phyloP scores from a whole-genome alignment of 2,329 filamentous ascomycete species.

The Nigrospora oryzae region DNA sequence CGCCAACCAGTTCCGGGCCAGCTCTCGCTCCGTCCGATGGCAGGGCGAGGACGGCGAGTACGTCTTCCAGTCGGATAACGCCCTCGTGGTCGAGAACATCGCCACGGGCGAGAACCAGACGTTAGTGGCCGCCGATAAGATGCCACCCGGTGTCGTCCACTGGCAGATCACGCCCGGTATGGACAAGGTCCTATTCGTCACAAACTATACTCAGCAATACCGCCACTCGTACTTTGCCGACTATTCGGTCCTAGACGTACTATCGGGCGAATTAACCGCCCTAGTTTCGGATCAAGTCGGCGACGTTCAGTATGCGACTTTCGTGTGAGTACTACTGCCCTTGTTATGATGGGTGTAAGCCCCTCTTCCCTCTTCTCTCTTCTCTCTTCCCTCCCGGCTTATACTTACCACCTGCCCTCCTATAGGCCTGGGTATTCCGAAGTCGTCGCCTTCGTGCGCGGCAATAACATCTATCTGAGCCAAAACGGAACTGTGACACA shows the following conservation, averaged over 20 bases:
- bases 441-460: slow-evolving; percentile 58
- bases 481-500: slow-evolving; percentile 43
- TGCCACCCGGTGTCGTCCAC: slow-evolving; percentile 45
- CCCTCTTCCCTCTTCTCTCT: too few relatives aligned
- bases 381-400: too few relatives aligned
- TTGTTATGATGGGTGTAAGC: too few relatives aligned
- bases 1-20: slow-evolving; percentile 32
- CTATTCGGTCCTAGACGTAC: slow-evolving; percentile 56
- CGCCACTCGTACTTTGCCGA: slow-evolving; percentile 60
- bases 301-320: slow-evolving; percentile 59
- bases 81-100: slow-evolving; percentile 54
- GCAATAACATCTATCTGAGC: slow-evolving; percentile 56
- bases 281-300: slow-evolving; percentile 51
- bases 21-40: slow-evolving; percentile 45
- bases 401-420: too few relatives aligned
- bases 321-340: slow-evolving; percentile 37
- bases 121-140: slow-evolving; percentile 48
- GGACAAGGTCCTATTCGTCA: slow-evolving; percentile 50
- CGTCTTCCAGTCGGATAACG: slow-evolving; percentile 40
- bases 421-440: slow-evolving; percentile 15
- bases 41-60: slow-evolving; percentile 55
- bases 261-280: slow-evolving; percentile 42
- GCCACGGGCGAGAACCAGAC: slow-evolving; percentile 46
- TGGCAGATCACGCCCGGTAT: slow-evolving; percentile 56
- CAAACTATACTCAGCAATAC: slow-evolving; percentile 62